phyloP scores from a whole-genome alignment of 2,329 filamentous ascomycete species.

The Aspergillus terreus region DNA sequence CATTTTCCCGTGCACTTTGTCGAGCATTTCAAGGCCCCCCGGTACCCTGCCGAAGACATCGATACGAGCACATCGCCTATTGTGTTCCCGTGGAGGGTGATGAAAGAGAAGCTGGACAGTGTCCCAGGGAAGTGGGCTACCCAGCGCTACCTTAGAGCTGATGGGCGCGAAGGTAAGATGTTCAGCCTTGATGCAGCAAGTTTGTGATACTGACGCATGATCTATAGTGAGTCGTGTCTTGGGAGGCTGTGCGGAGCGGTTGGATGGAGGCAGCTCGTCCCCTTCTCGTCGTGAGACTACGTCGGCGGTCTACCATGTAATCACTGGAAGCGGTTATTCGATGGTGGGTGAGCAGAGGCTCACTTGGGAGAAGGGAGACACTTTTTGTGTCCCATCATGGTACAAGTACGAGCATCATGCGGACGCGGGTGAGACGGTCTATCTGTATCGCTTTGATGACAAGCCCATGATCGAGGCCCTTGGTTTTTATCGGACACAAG shows the following conservation, averaged over 20 bases:
- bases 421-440: slow-evolving; percentile 33
- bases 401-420: slow-evolving; percentile 49
- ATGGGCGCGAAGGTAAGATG: slow-evolving; percentile 31
- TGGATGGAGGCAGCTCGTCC: slow-evolving; percentile 38
- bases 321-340: slow-evolving; percentile 45
- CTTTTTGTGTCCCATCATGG: slow-evolving; percentile 55
- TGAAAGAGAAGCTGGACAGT: slow-evolving; percentile 43
- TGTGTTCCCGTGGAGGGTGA: slow-evolving; percentile 48
- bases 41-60: slow-evolving; percentile 50
- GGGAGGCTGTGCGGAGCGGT: slow-evolving; percentile 45
- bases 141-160: slow-evolving; percentile 32
- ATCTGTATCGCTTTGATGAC: slow-evolving; percentile 55
- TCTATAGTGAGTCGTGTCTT: slow-evolving; percentile 45
- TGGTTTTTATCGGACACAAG: slow-evolving; percentile 48
- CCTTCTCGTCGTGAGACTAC: slow-evolving; percentile 46
- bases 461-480: slow-evolving; percentile 52
- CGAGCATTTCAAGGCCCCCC: slow-evolving; percentile 45
- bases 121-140: slow-evolving; percentile 23
- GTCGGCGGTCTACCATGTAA: slow-evolving; percentile 53
- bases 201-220: background rate
- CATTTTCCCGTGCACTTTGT: slow-evolving; percentile 54
- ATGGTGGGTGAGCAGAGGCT: slow-evolving; percentile 37
- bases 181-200: background rate
- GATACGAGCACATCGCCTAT: slow-evolving; percentile 40
- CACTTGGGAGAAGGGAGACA: slow-evolving; percentile 51